These are phyloP conservation scores for Paramecium sexaurelia DNA, from an alignment of 73 alveolate genomes.

Conservation along the genomic window DNA sequence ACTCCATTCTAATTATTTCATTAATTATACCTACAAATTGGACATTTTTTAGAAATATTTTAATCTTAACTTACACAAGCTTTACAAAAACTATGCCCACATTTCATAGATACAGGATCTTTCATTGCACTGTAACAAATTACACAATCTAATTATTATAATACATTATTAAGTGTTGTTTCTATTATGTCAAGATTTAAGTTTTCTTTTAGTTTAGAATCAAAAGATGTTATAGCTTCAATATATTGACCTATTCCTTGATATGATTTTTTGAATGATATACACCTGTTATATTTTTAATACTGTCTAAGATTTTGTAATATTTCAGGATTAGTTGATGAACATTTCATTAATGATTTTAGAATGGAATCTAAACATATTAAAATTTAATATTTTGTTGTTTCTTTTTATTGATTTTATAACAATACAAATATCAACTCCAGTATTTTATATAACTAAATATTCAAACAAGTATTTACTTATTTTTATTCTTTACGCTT, in stretches of 20 bases:
- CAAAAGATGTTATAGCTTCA: background rate
- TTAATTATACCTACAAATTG: background rate
- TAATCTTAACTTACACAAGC: background rate
- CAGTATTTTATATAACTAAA: background rate
- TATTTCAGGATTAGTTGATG: background rate
- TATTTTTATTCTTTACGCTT: background rate
- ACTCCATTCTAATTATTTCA: background rate
- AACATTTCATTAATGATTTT: background rate
- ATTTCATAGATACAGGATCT: background rate
- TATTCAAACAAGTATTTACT: background rate
- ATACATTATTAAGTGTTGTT: background rate
- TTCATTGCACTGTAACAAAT: background rate
- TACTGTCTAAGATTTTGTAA: background rate
- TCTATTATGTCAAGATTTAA: background rate
- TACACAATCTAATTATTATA: background rate
- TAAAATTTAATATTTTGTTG: background rate
- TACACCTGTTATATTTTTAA: background rate
- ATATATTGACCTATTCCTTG: background rate
- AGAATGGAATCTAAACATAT: background rate
- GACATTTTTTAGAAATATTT: background rate
- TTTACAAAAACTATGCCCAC: slow-evolving; percentile 7
- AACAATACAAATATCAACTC: background rate
- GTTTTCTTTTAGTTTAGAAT: background rate
- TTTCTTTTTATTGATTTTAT: background rate
- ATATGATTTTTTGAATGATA: background rate